Base-by-base conservation (phyloP, 2,329 filamentous ascomycete genomes). In the Claviceps capensis region DNA sequence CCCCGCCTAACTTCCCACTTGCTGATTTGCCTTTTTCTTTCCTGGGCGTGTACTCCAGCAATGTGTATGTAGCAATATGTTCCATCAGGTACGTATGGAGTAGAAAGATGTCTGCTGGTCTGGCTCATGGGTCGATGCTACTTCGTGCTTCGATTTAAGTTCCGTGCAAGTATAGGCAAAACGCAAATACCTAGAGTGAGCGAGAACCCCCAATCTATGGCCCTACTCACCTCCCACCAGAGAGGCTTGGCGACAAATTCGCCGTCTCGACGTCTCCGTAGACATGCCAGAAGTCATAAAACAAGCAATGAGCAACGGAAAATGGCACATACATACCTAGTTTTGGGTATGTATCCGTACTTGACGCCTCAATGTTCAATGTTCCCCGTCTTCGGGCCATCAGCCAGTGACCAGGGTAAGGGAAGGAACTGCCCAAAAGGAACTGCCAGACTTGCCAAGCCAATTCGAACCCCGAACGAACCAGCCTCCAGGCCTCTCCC, bases 391-490 rank as follows among this genome's bases (percentile, higher is more conserved):
- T 44, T 13, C 22, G 42, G 42, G 42, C 13, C 42, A 44, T 44
- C 19, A 26, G 23, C 42, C 11, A 44, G 19, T 22, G 42, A 44
- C 22, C 23, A 9, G 43, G 43, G 23, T 8, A 3, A 30, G 19
- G 44, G 45, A 47, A 38, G 45, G 45, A 47, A 26, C 45, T 47
- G 30, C 45, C 45, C 45, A 17, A 37, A 47, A 36, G 34, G 34
- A 47, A 47, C 45, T 47, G 45, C 45, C 45, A 47, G 45, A 47
- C 37, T 23, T 47, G 26, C 30, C 16, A 47, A 47, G 26, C 45
- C 45, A 37, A 47, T 30, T 36, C 34, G 45, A 37, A 37, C 30
- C 45, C 17, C 34, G n/a, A 37, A 47, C 17, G 30, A 46, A 46
- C 44, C 23, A 47, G 45, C 34, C 44, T 19, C 19, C 19, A 19